phyloP scores from a whole-genome alignment of 148 eudicot species.

The Vaccinium myrtillus region DNA sequence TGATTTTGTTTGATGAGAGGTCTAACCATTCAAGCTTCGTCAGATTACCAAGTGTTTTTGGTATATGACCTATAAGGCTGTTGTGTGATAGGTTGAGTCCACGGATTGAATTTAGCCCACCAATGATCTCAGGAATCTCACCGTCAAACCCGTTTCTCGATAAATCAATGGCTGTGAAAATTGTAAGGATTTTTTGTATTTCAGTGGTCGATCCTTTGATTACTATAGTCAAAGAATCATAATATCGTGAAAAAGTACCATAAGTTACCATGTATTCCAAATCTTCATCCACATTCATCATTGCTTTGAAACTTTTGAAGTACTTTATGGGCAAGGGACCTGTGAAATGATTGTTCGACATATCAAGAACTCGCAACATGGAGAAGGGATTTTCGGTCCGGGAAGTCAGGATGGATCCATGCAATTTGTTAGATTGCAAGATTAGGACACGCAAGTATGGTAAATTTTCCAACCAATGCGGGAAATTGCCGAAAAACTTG shows the following conservation, averaged over 20 bases:
- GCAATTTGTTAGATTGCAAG: background rate
- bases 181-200: background rate
- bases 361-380: background rate
- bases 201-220: background rate
- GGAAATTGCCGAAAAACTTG: background rate
- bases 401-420: background rate
- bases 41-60: background rate
- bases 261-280: background rate
- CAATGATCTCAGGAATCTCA: background rate
- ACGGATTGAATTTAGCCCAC: background rate
- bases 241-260: no score
- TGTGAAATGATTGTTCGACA: background rate
- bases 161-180: background rate
- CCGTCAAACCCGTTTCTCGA: background rate
- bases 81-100: background rate
- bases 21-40: background rate
- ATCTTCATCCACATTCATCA: background rate
- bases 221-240: background rate
- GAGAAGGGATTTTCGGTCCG: background rate
- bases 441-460: background rate
- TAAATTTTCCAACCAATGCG: no score
- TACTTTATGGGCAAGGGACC: background rate
- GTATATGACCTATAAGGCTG: background rate
- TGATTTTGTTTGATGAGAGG: background rate
- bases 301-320: background rate